Base-by-base conservation (phyloP, 169 alveolate species). In the Prorocentrum cordatum region DNA sequence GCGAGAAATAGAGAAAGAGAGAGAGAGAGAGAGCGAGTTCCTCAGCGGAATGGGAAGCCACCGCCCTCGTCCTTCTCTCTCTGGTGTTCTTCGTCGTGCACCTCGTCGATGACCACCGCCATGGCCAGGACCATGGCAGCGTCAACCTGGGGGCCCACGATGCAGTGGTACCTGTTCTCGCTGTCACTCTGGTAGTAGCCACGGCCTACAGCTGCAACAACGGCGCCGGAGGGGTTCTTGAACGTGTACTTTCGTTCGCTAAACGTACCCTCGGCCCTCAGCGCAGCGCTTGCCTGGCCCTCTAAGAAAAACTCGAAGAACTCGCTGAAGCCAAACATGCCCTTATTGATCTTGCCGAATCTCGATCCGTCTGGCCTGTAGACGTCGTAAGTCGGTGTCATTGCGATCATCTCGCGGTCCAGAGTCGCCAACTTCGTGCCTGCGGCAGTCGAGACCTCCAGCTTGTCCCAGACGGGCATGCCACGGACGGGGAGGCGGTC, bases 61-160 rank as follows among this genome's bases (percentile, higher is more conserved):
- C n/a, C n/a, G n/a, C n/a, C n/a, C n/a, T n/a, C n/a, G n/a, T n/a
- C n/a, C n/a, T n/a, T n/a, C n/a, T n/a, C n/a, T n/a, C n/a, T n/a
- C n/a, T n/a, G n/a, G n/a, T n/a, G n/a, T n/a, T n/a, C n/a, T n/a
- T n/a, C n/a, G n/a, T n/a, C n/a, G n/a, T n/a, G n/a, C n/a, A n/a
- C n/a, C n/a, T n/a, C 73, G 26, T 77, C 87, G 5, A 77, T 77
- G 39, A 73, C 87, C 14, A 77, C 54, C 32, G 87, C 87, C 87
- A 77, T 77, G 14, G 87, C 87, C 33, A 77, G 75, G 24, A 77
- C 87, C 42, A 77, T n/a, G n/a, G 87, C 59, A n/a, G 87, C 87
- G 32, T 77, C 87, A 7, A 77, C 87, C 31, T 77, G 87, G 12
- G 87, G 75, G 5, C 87, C 87, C 1, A 77, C 87, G 42, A 77